Percentiles rank a stretch among this genome's conserved stretches.
These are phyloP conservation scores for Rhypophila decipiens DNA, from an alignment of 495 filamentous ascomycete species.

Conservation along the genomic window DNA sequence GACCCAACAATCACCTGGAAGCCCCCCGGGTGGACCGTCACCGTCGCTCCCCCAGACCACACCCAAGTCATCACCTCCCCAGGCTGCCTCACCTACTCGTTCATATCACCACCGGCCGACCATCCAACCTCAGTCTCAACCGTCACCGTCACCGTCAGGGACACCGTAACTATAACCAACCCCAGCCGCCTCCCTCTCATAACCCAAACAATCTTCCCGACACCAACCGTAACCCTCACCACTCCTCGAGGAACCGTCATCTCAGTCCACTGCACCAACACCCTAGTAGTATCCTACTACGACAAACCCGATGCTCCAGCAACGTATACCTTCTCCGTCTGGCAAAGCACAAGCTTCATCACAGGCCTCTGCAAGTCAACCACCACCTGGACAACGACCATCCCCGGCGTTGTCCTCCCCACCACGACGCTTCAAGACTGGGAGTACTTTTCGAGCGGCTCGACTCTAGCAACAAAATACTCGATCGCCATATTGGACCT, in stretches of 20 bases:
- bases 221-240: background rate
- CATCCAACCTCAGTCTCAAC: background rate
- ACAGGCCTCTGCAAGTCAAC: conserved; percentile 5
- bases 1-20: conserved; percentile 6
- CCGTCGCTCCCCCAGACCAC: background rate
- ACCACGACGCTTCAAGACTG: conserved; percentile 26
- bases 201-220: background rate
- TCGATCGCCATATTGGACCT: background rate
- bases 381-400: conserved; percentile 7
- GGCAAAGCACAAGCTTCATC: background rate
- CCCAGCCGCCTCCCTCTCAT: background rate
- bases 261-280: background rate
- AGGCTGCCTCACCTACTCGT: background rate
- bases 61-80: conserved; percentile 2
- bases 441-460: conserved; percentile 26
- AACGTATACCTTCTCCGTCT: conserved; percentile 2
- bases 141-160: background rate
- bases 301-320: background rate
- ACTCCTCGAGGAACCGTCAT: background rate
- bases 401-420: conserved; percentile 1
- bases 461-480: conserved; percentile 5
- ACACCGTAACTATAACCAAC: background rate
- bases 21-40: conserved; percentile 2
- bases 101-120: background rate
- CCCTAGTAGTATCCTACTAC: background rate